phyloP scores from a whole-genome alignment of 2,329 filamentous ascomycete genomes.

The Claviceps sp. region DNA sequence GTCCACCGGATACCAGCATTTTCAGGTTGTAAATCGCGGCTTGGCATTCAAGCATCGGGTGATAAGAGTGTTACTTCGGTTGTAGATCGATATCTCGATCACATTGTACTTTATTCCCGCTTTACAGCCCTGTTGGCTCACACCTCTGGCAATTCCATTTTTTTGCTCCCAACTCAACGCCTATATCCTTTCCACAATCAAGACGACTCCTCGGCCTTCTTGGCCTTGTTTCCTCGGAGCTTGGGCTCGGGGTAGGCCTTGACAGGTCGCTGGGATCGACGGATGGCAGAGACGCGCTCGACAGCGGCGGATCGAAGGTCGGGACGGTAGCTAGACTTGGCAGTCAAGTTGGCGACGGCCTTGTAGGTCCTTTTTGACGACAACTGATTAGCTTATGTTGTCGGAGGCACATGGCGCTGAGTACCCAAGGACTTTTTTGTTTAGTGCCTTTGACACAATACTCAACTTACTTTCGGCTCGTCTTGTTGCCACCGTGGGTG shows the following conservation, averaged over 20 bases:
- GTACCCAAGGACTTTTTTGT: neutral
- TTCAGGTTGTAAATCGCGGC: neutral
- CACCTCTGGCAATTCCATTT: neutral
- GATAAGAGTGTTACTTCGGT: neutral
- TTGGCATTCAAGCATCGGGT: neutral
- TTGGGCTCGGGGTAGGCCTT: constrained; percentile 65
- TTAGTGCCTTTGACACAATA: neutral
- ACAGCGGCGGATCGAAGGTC: constrained; percentile 70
- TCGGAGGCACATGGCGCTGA: constrained; percentile 10
- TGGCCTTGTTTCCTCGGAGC: constrained; percentile 66
- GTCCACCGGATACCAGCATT: neutral
- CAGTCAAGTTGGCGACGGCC: constrained; percentile 67
- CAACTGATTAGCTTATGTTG: neutral
- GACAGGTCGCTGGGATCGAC: constrained; percentile 61
- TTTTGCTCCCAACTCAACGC: neutral
- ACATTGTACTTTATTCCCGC: neutral
- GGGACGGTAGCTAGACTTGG: constrained; percentile 74
- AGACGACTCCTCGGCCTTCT: constrained; percentile 45
- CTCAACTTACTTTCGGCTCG: constrained; percentile 51
- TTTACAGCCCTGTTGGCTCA: neutral
- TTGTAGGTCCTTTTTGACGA: constrained; percentile 62
- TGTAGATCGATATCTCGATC: neutral
- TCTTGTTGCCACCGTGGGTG: constrained; percentile 58
- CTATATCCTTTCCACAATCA: constrained; percentile 10
- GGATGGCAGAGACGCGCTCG: constrained; percentile 76